Evolutionary conservation across 139 green algal genomes (phyloP).

Genomic region (Micractinium sp.): DNA sequence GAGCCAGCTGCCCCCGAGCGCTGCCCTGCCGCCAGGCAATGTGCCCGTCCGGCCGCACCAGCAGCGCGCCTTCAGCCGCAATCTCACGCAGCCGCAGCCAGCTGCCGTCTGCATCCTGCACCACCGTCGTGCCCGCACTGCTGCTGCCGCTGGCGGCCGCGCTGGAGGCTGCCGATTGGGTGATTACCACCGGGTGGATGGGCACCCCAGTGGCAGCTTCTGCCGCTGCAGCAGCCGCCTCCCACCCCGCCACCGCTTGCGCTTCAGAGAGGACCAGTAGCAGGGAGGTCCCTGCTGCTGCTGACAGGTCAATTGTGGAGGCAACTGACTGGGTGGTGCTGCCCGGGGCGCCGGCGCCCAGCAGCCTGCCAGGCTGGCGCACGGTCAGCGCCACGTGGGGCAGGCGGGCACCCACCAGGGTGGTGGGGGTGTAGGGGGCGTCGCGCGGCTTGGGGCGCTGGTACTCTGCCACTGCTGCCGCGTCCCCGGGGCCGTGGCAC

Average conservation of each 20-base stretch:
- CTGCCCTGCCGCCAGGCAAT: slow-evolving; percentile 65
- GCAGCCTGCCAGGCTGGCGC: slow-evolving; percentile 19
- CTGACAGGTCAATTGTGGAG: slow-evolving; percentile 36
- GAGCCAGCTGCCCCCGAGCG: background rate
- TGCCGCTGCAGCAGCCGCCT: slow-evolving; percentile 1
- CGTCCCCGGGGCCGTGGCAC: slow-evolving; percentile 15
- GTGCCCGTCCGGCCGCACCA: slow-evolving; percentile 87
- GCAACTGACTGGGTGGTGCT: background rate
- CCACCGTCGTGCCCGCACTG: background rate
- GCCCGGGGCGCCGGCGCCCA: background rate
- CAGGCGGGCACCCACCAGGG: slow-evolving; percentile 62
- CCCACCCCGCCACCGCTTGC: background rate
- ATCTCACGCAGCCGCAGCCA: slow-evolving; percentile 34
- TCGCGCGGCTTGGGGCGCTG: slow-evolving; percentile 31
- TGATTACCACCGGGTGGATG: slow-evolving; percentile 25
- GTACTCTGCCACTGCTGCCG: slow-evolving; percentile 2
- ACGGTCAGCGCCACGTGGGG: slow-evolving; percentile 67
- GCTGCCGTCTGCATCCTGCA: slow-evolving; percentile 2
- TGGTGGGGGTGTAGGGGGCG: slow-evolving; percentile 57
- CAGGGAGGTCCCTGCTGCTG: slow-evolving; percentile 8
- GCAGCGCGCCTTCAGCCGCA: slow-evolving; percentile 43
- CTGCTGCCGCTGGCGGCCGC: background rate
- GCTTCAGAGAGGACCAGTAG: slow-evolving; percentile 25
- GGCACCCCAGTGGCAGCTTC: slow-evolving; percentile 14
- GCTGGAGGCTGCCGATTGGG: too few relatives aligned